Base-by-base conservation (phyloP, 176 grass and related monocot genomes). In the Avena atlantica region DNA sequence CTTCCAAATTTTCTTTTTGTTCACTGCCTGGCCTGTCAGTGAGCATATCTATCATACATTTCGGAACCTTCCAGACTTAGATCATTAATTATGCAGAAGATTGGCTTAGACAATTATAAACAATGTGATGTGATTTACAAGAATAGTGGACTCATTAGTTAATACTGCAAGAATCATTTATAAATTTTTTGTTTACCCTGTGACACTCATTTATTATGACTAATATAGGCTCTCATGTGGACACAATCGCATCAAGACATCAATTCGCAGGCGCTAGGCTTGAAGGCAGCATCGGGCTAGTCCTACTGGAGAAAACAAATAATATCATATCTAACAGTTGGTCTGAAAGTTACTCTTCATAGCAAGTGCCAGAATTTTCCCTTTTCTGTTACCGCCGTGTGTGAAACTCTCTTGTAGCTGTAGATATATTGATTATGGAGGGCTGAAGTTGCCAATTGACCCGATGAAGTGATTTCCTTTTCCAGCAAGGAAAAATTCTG, bases 371-470 rank as follows among this genome's bases (percentile, higher is more conserved):
- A 77, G 10, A 82, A 57, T 47, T 93, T 88, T 93, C 16, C 13
- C 12, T 80, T 93, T 83, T 57, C 52, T 88, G 77, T 91, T 88
- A 25, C 69, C 12, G 13, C 69, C 16, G 17, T 12, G 73, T 62
- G 89, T 91, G 60, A 88, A 86, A 91, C 75, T 73, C 80, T 86
- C 72, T 20, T 86, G 83, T 88, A 91, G 85, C 45, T 86, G 86
- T 86, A 88, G 88, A 90, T 90, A 93, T 69, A 93, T 86, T 86
- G 83, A 74, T 91, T 74, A 83, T 83, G 89, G 79, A 88, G 75
- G 79, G 86, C 70, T 77, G 60, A 76, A 86, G 79, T 84, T 83
- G 64, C 48, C 85, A 81, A 73, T 84, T 90, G 70, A 90, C 47
- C 52, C 52, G 52, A 27, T 66, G 61, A 58, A 81, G 70, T 57